These are phyloP conservation scores for Dryadomyces quercivorus DNA, from an alignment of 2,329 filamentous ascomycete genomes.

Conservation along the genomic window DNA sequence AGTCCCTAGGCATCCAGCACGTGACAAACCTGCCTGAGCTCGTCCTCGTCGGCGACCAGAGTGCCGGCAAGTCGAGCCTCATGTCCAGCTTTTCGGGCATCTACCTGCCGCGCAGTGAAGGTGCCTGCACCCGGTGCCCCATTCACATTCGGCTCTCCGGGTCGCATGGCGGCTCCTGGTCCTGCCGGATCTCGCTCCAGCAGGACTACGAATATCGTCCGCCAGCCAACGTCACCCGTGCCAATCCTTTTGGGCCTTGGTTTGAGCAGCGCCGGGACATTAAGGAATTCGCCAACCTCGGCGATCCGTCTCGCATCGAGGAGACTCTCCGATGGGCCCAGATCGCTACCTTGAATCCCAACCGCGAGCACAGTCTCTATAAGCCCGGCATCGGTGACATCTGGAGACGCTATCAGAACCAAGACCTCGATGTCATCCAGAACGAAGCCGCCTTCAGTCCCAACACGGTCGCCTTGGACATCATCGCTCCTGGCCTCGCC, in stretches of 20 bases:
- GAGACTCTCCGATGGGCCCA: slow-evolving; percentile 63
- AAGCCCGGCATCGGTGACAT: slow-evolving; percentile 27
- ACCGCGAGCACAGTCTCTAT: slow-evolving; percentile 36
- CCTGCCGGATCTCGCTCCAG: slow-evolving; percentile 54
- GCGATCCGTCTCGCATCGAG: slow-evolving; percentile 51
- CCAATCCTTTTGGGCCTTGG: slow-evolving; percentile 56
- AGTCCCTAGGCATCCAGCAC: slow-evolving; percentile 60
- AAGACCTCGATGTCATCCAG: slow-evolving; percentile 22
- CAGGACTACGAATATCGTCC: slow-evolving; percentile 37
- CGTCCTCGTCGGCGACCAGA: slow-evolving; percentile 76
- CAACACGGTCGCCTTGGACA: slow-evolving; percentile 66
- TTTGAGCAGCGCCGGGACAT: slow-evolving; percentile 31
- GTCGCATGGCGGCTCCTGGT: slow-evolving; percentile 46
- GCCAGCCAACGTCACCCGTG: slow-evolving; percentile 25
- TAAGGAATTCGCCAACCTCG: slow-evolving; percentile 51
- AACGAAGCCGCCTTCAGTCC: slow-evolving; percentile 62
- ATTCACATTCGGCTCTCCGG: slow-evolving; percentile 63
- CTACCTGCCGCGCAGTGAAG: slow-evolving; percentile 55
- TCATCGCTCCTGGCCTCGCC: slow-evolving; percentile 57
- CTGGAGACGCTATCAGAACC: slow-evolving; percentile 5
- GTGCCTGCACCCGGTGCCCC: slow-evolving; percentile 70
- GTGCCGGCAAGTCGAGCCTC: slow-evolving; percentile 64
- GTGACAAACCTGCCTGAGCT: slow-evolving; percentile 64
- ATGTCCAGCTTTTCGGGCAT: slow-evolving; percentile 58
- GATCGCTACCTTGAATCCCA: slow-evolving; percentile 61